Conservation (phyloP, 805 yeast species). For the Nakazawaea anatomiae region DNA sequence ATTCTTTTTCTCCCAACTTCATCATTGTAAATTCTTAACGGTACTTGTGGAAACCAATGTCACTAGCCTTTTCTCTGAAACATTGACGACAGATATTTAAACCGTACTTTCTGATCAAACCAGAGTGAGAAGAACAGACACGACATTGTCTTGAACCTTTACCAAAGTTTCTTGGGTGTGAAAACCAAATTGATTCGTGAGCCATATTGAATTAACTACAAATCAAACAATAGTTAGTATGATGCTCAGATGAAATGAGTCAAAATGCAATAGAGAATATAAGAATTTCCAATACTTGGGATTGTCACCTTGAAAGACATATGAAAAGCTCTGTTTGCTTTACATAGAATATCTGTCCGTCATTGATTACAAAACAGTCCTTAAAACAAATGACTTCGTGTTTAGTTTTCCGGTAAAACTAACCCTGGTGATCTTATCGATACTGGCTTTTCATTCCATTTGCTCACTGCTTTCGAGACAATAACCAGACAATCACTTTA, state of each 20-base stretch:
- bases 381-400: no score
- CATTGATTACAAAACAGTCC: no score
- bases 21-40: conserved; percentile 51
- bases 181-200: conserved; percentile 99
- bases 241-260: neutral
- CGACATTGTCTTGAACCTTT: conserved; percentile 99
- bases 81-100: conserved; percentile 99
- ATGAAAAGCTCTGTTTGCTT: no score
- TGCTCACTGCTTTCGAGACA: no score
- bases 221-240: neutral
- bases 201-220: conserved; percentile 66
- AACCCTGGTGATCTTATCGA: no score
- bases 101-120: conserved; percentile 99
- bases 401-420: no score
- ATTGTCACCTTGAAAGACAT: no score
- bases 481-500: no score
- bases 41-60: conserved; percentile 98
- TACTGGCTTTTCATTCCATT: no score
- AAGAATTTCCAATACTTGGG: no score
- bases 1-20: neutral
- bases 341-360: no score
- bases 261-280: no score
- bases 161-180: conserved; percentile 99
- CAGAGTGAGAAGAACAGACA: conserved; percentile 97
- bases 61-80: conserved; percentile 99